A percentile compares a stretch with the other conserved stretches of the same genome.
phyloP scores from a whole-genome alignment of 805 yeast genomes.

The Suhomyces tanzawaensis region DNA sequence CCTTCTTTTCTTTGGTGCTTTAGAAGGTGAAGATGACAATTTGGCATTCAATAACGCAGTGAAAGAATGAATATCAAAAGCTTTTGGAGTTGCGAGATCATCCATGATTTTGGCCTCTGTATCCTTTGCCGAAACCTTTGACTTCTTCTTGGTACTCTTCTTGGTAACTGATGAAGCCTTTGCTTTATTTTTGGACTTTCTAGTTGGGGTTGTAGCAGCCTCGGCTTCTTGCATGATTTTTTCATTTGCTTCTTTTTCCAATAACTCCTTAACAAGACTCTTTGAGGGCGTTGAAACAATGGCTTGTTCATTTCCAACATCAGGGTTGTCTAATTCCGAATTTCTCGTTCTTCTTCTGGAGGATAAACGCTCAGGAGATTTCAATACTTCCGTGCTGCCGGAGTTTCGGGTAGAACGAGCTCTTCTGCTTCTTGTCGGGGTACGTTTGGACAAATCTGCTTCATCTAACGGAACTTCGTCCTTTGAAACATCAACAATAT shows the following conservation, averaged over 20 bases:
- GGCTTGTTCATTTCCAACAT: background rate
- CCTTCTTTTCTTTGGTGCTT: slow-evolving; percentile 7
- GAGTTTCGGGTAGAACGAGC: background rate
- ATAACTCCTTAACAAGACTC: background rate
- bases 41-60: slow-evolving; percentile 25
- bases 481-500: background rate
- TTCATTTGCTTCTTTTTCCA: background rate
- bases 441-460: too few species aligned
- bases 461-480: background rate
- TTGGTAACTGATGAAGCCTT: background rate
- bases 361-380: background rate
- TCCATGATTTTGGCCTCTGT: background rate
- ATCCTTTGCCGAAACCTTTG: background rate
- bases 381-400: background rate
- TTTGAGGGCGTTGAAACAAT: background rate
- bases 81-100: background rate
- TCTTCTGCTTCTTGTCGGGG: too few species aligned
- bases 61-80: slow-evolving; percentile 26
- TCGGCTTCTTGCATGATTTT: background rate
- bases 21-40: slow-evolving; percentile 11
- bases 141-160: slow-evolving; percentile 2
- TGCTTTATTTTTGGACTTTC: background rate
- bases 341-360: background rate
- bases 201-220: background rate
- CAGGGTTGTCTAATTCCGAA: background rate